Base-by-base conservation (phyloP, 23 red algal genomes). In the Gracilaria caudata region DNA sequence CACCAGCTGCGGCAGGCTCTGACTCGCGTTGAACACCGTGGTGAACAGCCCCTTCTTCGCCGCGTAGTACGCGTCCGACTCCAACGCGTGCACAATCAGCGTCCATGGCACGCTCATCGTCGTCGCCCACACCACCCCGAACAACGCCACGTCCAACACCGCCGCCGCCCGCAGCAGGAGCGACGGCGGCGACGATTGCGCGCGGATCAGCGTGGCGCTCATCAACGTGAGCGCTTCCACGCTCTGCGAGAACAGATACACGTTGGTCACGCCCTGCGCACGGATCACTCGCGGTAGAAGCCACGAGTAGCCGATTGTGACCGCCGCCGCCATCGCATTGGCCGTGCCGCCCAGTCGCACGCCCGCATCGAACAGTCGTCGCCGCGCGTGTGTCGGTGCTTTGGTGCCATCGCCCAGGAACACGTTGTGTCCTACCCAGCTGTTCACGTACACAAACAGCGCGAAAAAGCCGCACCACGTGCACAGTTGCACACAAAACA, bases 381-480 rank as follows among this genome's bases (percentile, higher is more conserved):
- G 83, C 60, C 28, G 76, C 39, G 64, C 34, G 29, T 78, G 66
- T 49, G 59, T 61, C 17, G 41, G 17, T 2, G 73, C 28, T 39
- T 78, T 85, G 11, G 83, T 64, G n/a, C 84, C 77, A 36, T 86
- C 83, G 21, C 97, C 97, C 35, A 79, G 34, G 54, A 81, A 94
- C 20, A 99, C 90, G 46, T 99, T 92, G 30, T 61, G 63, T 17
- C 84, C 97, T 33, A 99, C 87, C 97, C 97, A 99, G 19, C 84
- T 60, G 63, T 84, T 90, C 3, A 76, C 90, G 68, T 88, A 99
- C 28, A 99, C 97, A 58, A 95, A 94, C 26, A 96, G 60, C 4
- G 92, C 64, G 76, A 99, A 99, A 44, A 88, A 99, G 23, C 86
- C 97, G 86, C 92, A 88, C 97, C 97, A 99, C 21, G 97, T 93